phyloP scores from a whole-genome alignment of 495 filamentous ascomycete genomes.

The Aspergillus bridgeri region DNA sequence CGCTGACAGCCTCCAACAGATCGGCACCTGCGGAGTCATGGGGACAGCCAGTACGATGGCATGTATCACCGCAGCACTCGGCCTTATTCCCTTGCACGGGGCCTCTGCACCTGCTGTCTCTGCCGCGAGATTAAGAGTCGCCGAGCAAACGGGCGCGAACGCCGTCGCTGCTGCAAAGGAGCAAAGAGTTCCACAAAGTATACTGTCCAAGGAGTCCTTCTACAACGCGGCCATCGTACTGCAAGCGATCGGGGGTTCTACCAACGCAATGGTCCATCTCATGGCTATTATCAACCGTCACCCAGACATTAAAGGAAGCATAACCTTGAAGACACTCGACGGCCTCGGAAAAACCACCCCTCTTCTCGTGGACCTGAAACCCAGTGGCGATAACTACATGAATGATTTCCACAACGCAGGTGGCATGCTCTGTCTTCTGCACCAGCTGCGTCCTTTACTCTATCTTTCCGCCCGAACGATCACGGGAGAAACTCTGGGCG shows the following conservation, averaged over 20 bases:
- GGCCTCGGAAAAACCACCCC: conserved; percentile 58
- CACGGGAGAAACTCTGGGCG: conserved; percentile 56
- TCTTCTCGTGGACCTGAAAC: conserved; percentile 63
- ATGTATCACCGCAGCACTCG: conserved; percentile 59
- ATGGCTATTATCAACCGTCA: conserved; percentile 63
- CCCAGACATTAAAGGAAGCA: conserved; percentile 48
- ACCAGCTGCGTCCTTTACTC: conserved; percentile 54
- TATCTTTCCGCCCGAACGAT: conserved; percentile 55
- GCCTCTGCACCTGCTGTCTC: conserved; percentile 65
- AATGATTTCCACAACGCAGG: conserved; percentile 67
- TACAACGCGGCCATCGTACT: conserved; percentile 65
- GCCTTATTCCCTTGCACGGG: conserved; percentile 59
- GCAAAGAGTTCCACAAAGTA: conserved; percentile 46
- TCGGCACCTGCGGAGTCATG: conserved; percentile 67
- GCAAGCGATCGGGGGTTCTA: conserved; percentile 67
- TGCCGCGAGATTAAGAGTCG: conserved; percentile 58
- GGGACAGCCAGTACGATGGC: conserved; percentile 70
- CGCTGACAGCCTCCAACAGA: conserved; percentile 29
- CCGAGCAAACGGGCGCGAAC: conserved; percentile 58
- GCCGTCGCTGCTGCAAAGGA: conserved; percentile 47
- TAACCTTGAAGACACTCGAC: conserved; percentile 57
- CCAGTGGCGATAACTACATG: conserved; percentile 68
- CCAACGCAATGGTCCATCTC: conserved; percentile 65
- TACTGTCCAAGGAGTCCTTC: conserved; percentile 60
- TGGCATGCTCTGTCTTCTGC: conserved; percentile 58